phyloP scores from a whole-genome alignment of 805 yeast genomes.

The Wickerhamiella siamensis region DNA sequence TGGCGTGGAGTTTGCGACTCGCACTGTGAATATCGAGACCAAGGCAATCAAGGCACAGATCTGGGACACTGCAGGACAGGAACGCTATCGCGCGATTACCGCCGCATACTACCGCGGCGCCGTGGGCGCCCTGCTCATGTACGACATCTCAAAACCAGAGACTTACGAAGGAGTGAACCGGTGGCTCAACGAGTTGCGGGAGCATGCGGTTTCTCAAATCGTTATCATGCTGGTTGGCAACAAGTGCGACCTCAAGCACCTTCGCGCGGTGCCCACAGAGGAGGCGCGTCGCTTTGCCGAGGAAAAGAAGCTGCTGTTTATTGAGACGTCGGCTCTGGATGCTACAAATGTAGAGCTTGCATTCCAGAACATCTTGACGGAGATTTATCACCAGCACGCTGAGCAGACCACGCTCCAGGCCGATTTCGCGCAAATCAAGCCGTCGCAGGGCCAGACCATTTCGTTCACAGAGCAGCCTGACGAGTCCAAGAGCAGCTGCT shows the following conservation, averaged over 20 bases:
- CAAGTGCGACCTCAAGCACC: constrained; percentile 85
- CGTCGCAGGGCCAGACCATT: constrained; percentile 80
- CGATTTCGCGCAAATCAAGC: constrained; percentile 49
- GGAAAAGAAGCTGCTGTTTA: constrained; percentile 81
- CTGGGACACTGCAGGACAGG: constrained; percentile 99
- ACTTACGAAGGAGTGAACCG: constrained; percentile 75
- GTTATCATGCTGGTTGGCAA: constrained; percentile 95
- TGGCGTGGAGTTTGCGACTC: constrained; percentile 96
- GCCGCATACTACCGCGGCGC: constrained; percentile 97
- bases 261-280: constrained; percentile 94
- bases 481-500: constrained; percentile 48
- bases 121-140: constrained; percentile 89
- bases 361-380: constrained; percentile 81
- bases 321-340: constrained; percentile 90
- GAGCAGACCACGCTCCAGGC: constrained; percentile 75
- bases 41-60: constrained; percentile 93
- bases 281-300: constrained; percentile 78
- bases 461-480: constrained; percentile 87
- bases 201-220: constrained; percentile 92
- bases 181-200: constrained; percentile 90
- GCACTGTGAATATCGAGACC: constrained; percentile 88
- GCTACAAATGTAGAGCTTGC: constrained; percentile 91
- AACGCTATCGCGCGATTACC: constrained; percentile 94
- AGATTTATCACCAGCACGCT: constrained; percentile 91
- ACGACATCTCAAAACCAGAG: constrained; percentile 91